phyloP scores from a whole-genome alignment of 345 rosid species.

The Excoecaria agallocha region DNA sequence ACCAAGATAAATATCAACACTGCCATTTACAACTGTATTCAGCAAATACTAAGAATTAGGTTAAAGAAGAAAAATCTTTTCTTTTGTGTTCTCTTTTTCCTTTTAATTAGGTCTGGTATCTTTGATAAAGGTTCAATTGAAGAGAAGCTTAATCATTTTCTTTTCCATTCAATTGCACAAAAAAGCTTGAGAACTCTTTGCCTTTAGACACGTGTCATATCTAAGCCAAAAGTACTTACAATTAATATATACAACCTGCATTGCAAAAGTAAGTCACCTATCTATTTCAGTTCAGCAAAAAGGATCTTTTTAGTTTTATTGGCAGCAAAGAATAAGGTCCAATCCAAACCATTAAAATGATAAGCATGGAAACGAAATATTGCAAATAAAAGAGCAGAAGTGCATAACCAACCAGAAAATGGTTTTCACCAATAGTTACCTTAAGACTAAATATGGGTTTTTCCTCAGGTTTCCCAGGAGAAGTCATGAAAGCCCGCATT shows the following conservation, averaged over 20 bases:
- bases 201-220: background rate
- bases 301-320: background rate
- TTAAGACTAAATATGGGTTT: constrained; percentile 64
- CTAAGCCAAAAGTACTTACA: background rate
- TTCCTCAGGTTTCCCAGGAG: constrained; percentile 43
- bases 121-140: background rate
- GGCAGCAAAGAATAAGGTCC: background rate
- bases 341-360: background rate
- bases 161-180: background rate
- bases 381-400: background rate
- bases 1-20: background rate
- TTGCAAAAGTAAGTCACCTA: background rate
- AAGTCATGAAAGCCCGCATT: constrained; percentile 57
- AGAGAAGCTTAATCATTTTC: background rate
- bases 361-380: background rate
- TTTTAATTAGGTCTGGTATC: background rate
- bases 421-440: constrained; percentile 34
- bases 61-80: background rate
- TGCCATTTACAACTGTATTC: background rate
- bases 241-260: background rate
- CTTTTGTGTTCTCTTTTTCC: background rate
- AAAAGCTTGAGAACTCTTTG: background rate
- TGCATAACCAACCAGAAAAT: background rate
- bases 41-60: background rate
- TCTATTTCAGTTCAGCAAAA: background rate